A percentile compares a stretch with the other conserved stretches of the same genome.
These are phyloP conservation scores for Henckelia pumila DNA, from an alignment of 257 asterid genomes.

Conservation along the genomic window DNA sequence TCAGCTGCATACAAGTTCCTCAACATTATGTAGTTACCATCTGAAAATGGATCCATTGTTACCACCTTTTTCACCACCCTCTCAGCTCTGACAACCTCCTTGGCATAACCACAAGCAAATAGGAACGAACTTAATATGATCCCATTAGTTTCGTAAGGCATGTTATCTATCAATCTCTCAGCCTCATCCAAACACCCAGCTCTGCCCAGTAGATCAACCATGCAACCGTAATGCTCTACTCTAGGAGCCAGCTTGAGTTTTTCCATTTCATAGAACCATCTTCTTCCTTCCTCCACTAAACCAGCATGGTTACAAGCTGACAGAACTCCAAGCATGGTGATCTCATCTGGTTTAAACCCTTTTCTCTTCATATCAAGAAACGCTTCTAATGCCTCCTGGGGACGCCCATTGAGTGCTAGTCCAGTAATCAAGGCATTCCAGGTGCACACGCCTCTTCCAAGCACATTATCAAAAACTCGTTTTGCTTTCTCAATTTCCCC, in stretches of 20 bases:
- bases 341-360: constrained; percentile 54
- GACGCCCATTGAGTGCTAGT: constrained; percentile 79
- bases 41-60: constrained; percentile 68
- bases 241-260: constrained; percentile 46
- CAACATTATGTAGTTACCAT: constrained; percentile 74
- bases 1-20: constrained; percentile 88
- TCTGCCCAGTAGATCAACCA: constrained; percentile 81
- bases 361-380: constrained; percentile 54
- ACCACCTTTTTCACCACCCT: constrained; percentile 60
- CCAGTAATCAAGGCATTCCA: constrained; percentile 96
- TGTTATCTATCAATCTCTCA: constrained; percentile 58
- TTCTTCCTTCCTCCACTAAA: constrained; percentile 79
- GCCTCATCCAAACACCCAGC: constrained; percentile 87
- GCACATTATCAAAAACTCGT: constrained; percentile 45
- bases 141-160: constrained; percentile 92
- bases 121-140: constrained; percentile 79
- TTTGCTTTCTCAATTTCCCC: constrained; percentile 72
- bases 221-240: constrained; percentile 85
- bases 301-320: constrained; percentile 97
- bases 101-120: constrained; percentile 77
- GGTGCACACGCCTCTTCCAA: constrained; percentile 50
- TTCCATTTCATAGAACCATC: constrained; percentile 66
- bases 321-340: constrained; percentile 82
- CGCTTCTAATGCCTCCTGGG: constrained; percentile 65
- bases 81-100: constrained; percentile 79